Evolutionary conservation across 768 basidiomycete species (phyloP).

Genomic region (Lentinula boryana): DNA sequence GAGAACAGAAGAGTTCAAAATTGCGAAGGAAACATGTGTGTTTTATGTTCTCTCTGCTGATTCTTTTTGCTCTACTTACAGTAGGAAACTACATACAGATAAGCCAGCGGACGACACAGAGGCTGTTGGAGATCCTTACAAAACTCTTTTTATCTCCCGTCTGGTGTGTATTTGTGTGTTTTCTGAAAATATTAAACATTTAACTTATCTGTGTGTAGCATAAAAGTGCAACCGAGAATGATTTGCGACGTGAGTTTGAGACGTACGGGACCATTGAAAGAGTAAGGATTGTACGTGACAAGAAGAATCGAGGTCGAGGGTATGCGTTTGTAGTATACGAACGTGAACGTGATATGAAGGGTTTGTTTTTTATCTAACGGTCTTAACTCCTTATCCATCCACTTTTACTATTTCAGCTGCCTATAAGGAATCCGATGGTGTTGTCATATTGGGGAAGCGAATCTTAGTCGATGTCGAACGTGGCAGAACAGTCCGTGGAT

Average conservation of each 20-base stretch:
- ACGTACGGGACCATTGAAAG: conserved; percentile 92
- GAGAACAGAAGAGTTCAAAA: conserved; percentile 68
- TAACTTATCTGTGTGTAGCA: conserved; percentile 45
- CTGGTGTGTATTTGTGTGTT: conserved; percentile 44
- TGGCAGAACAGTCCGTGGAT: conserved; percentile 94
- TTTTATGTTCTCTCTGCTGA: conserved; percentile 12
- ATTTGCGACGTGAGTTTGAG: conserved; percentile 93
- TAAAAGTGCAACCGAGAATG: conserved; percentile 86
- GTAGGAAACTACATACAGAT: conserved; percentile 41
- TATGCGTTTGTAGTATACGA: conserved; percentile 99
- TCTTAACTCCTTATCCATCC: conserved; percentile 10
- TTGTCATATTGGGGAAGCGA: conserved; percentile 93
- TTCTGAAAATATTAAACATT: neutral
- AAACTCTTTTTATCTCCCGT: conserved; percentile 94
- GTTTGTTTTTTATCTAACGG: conserved; percentile 33
- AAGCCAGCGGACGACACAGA: conserved; percentile 89
- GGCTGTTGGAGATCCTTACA: conserved; percentile 95
- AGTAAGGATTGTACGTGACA: conserved; percentile 88
- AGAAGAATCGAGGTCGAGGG: conserved; percentile 80
- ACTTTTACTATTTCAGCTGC: conserved; percentile 47
- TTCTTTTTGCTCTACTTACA: conserved; percentile 8
- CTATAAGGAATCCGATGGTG: conserved; percentile 97
- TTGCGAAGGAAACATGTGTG: conserved; percentile 83
- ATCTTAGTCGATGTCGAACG: conserved; percentile 98
- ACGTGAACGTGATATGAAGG: conserved; percentile 99